Conservation (phyloP, 257 asterid genomes). For the Osmanthus fragrans region DNA sequence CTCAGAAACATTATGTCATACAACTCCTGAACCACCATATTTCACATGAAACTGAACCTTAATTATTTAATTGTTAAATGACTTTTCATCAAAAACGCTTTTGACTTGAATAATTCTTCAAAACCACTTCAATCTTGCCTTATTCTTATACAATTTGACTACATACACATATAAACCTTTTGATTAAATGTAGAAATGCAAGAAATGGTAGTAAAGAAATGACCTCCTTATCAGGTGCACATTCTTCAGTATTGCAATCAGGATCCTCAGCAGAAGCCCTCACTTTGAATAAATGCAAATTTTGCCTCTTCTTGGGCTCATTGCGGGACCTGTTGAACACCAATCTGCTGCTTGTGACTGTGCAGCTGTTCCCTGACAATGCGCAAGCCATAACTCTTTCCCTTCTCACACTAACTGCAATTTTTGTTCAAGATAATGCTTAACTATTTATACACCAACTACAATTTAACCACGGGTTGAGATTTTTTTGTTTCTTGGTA, state of each 20-base stretch:
- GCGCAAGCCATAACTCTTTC: slow-evolving; percentile 41
- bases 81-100: neutral
- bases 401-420: neutral
- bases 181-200: neutral
- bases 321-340: slow-evolving; percentile 29
- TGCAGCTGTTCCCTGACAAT: slow-evolving; percentile 47
- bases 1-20: neutral
- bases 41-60: neutral
- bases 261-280: slow-evolving; percentile 57
- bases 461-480: neutral
- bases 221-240: slow-evolving; percentile 98
- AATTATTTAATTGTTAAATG: neutral
- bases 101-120: neutral
- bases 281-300: slow-evolving; percentile 29
- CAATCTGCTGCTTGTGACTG: slow-evolving; percentile 35
- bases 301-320: slow-evolving; percentile 35
- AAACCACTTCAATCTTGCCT: neutral
- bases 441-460: too few relatives aligned
- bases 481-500: too few relatives aligned
- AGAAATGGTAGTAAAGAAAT: neutral
- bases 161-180: neutral
- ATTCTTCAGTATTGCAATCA: slow-evolving; percentile 83
- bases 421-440: neutral
- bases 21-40: neutral
- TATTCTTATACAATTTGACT: neutral